A percentile compares a stretch with the other conserved stretches of the same genome.
Evolutionary conservation across 768 basidiomycete species (phyloP).

Genomic region (Tulasnella sp.): DNA sequence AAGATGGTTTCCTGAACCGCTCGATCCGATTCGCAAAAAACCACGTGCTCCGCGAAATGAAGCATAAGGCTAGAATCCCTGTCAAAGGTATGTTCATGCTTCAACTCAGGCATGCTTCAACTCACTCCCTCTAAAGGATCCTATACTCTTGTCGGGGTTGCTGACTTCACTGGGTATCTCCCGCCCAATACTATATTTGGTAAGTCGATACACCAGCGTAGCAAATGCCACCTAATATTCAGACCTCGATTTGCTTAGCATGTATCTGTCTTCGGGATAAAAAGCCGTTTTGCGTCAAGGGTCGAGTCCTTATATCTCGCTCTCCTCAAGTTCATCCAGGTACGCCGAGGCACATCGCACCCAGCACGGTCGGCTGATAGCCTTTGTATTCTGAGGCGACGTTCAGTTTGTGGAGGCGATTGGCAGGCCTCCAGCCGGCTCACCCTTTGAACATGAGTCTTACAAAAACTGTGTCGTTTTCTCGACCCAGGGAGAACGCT

Average conservation of each 20-base stretch:
- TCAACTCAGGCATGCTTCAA: background rate
- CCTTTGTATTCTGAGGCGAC: conserved; percentile 15
- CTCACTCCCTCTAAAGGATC: background rate
- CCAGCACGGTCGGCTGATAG: background rate
- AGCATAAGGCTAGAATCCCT: conserved; percentile 59
- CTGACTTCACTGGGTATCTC: conserved; percentile 53
- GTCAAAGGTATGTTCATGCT: conserved; percentile 39
- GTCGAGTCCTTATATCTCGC: conserved; percentile 49
- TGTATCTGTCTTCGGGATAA: conserved; percentile 35
- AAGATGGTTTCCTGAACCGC: conserved; percentile 45
- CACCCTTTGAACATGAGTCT: conserved; percentile 43
- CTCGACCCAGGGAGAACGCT: conserved; percentile 46
- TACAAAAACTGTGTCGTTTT: conserved; percentile 52
- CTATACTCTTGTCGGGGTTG: conserved; percentile 65
- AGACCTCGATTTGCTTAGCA: conserved; percentile 27
- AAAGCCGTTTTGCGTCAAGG: conserved; percentile 42
- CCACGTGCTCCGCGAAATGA: conserved; percentile 57
- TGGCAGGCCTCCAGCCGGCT: conserved; percentile 47
- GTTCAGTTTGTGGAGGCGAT: conserved; percentile 42
- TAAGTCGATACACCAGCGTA: conserved; percentile 30
- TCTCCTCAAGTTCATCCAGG: conserved; percentile 66
- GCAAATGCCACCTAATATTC: conserved; percentile 18
- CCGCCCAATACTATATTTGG: conserved; percentile 52
- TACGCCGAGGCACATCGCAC: conserved; percentile 42
- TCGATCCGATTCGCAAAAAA: conserved; percentile 49